Percentiles rank a stretch among this genome's conserved stretches.
phyloP scores from a whole-genome alignment of 768 basidiomycete species.

The Leucocoprinus sp. region DNA sequence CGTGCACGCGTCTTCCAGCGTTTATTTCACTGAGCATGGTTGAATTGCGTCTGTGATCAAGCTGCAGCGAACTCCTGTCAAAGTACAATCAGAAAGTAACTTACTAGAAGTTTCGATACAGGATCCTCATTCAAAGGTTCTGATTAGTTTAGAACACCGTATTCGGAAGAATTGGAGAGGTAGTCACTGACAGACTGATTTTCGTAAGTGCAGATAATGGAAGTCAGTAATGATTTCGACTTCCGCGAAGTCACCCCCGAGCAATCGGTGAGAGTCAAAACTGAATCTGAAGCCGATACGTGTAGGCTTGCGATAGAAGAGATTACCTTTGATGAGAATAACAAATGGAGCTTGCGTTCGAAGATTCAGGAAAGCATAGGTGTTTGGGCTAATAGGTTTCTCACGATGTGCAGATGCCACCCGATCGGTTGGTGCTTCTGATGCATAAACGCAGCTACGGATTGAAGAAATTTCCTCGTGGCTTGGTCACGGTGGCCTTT shows the following conservation, averaged over 20 bases:
- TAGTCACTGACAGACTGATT: neutral
- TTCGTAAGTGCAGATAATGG: slow-evolving; percentile 5
- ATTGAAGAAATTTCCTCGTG: no score
- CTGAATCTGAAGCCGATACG: slow-evolving; percentile 1
- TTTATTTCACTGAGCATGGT: no score
- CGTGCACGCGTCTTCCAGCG: no score
- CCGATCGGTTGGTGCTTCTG: no score
- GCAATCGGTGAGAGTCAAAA: slow-evolving; percentile 4
- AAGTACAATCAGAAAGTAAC: neutral
- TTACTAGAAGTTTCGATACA: neutral
- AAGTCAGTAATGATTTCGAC: slow-evolving; percentile 3
- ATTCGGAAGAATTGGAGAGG: neutral
- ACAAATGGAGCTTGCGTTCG: neutral
- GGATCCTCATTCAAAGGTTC: neutral
- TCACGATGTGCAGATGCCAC: no score
- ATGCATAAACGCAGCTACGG: no score
- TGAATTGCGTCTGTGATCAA: neutral
- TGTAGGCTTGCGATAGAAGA: neutral
- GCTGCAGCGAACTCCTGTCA: neutral
- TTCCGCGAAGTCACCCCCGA: neutral
- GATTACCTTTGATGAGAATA: neutral
- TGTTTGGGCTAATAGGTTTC: neutral
- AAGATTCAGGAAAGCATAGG: neutral
- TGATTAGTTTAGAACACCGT: neutral
- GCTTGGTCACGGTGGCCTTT: no score